phyloP scores from a whole-genome alignment of 75 land plant genomes.

The Ceratopteris richardii region DNA sequence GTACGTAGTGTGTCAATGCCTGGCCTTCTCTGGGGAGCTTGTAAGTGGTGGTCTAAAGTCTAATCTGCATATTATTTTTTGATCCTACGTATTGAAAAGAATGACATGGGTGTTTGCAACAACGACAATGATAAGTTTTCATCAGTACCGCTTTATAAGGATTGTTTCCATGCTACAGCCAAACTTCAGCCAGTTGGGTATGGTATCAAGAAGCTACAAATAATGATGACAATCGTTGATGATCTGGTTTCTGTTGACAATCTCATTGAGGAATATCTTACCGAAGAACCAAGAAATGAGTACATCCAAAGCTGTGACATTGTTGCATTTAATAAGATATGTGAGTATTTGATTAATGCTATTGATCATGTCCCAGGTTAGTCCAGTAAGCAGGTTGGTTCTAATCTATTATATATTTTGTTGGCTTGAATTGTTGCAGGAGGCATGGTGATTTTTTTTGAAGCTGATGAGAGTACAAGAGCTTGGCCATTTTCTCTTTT shows the following conservation, averaged over 20 bases:
- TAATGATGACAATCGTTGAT: constrained; percentile 91
- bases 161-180: constrained; percentile 48
- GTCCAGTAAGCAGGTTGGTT: too few species aligned
- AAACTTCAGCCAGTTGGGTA: constrained; percentile 83
- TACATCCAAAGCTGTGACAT: constrained; percentile 58
- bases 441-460: too few species aligned
- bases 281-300: constrained; percentile 38
- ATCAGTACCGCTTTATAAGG: too few species aligned
- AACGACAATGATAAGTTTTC: too few species aligned
- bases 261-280: constrained; percentile 40
- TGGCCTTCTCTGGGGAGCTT: constrained; percentile 88
- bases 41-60: constrained; percentile 42
- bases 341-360: too few species aligned
- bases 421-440: too few species aligned
- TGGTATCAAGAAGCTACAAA: constrained; percentile 87
- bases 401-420: too few species aligned
- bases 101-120: too few species aligned
- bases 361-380: too few species aligned
- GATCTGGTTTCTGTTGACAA: constrained; percentile 47
- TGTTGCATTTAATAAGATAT: constrained; percentile 95
- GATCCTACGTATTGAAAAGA: constrained; percentile 8
- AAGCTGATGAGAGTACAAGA: too few species aligned
- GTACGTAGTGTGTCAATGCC: constrained; percentile 66
- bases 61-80: constrained; percentile 12
- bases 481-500: too few species aligned